These are phyloP conservation scores for Colletotrichum sp. DNA, from an alignment of 2,329 filamentous ascomycete genomes.

Conservation along the genomic window DNA sequence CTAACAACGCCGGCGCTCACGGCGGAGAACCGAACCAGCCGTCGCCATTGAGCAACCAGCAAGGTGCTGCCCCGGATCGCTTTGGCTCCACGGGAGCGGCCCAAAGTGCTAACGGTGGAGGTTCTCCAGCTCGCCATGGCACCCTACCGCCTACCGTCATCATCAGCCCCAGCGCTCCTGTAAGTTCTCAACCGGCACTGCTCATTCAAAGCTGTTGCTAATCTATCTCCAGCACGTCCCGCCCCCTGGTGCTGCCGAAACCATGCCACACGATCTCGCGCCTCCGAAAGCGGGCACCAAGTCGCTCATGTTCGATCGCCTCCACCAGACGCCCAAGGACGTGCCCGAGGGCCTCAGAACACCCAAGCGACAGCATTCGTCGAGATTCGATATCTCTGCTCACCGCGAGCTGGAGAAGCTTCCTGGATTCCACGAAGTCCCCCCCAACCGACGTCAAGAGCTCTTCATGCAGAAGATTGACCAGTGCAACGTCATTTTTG, in stretches of 20 bases:
- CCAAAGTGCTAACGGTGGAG: conserved; percentile 48
- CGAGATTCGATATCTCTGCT: conserved; percentile 95
- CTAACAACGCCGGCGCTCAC: conserved; percentile 51
- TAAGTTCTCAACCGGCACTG: conserved; percentile 52
- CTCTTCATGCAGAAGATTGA: conserved; percentile 99
- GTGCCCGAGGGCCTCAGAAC: conserved; percentile 94
- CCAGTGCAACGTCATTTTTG: conserved; percentile 99
- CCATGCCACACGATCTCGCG: conserved; percentile 96
- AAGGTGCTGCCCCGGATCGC: conserved; percentile 43
- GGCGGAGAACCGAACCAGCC: conserved; percentile 50
- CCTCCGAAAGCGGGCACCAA: conserved; percentile 93
- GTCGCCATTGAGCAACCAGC: conserved; percentile 38
- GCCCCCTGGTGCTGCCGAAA: conserved; percentile 91
- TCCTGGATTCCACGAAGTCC: conserved; percentile 96
- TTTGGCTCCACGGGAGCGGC: conserved; percentile 42
- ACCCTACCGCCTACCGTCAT: conserved; percentile 84
- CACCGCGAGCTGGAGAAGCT: conserved; percentile 97
- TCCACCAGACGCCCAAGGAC: conserved; percentile 95
- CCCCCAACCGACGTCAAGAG: conserved; percentile 91
- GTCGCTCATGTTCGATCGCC: conserved; percentile 84
- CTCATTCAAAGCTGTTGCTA: background rate
- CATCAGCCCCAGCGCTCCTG: conserved; percentile 92
- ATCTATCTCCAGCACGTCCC: conserved; percentile 74
- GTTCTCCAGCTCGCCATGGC: conserved; percentile 68
- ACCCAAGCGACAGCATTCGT: conserved; percentile 96